Evolutionary conservation across 2,329 filamentous ascomycete species (phyloP).

Genomic region (Phaeosphaeriaceae sp.): DNA sequence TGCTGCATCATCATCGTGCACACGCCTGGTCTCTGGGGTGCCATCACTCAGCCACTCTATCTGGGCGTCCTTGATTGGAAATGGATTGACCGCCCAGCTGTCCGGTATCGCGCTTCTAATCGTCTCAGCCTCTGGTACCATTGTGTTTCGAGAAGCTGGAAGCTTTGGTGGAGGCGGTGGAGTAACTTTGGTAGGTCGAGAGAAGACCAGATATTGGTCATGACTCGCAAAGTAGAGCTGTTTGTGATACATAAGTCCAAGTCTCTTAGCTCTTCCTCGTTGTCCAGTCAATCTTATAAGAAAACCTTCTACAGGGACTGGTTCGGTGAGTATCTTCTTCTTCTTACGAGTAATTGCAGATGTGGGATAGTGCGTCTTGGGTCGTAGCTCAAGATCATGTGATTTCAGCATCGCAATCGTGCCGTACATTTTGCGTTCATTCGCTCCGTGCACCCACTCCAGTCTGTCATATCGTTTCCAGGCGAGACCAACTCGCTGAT

Average conservation of each 20-base stretch:
- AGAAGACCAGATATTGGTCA: slow-evolving; percentile 68
- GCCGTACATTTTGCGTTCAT: slow-evolving; percentile 73
- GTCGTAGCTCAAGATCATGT: slow-evolving; percentile 70
- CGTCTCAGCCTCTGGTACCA: slow-evolving; percentile 61
- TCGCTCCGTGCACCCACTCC: slow-evolving; percentile 70
- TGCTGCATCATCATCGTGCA: slow-evolving; percentile 64
- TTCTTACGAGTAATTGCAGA: slow-evolving; percentile 50
- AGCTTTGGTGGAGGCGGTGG: slow-evolving; percentile 65
- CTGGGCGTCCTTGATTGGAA: slow-evolving; percentile 59
- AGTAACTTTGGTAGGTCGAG: slow-evolving; percentile 62
- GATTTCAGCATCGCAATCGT: slow-evolving; percentile 70
- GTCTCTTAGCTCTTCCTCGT: slow-evolving; percentile 62
- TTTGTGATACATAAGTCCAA: slow-evolving; percentile 69
- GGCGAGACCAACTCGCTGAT: slow-evolving; percentile 67
- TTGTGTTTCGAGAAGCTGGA: slow-evolving; percentile 49
- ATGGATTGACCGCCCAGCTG: slow-evolving; percentile 68
- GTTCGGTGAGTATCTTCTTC: slow-evolving; percentile 59
- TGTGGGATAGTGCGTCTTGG: slow-evolving; percentile 69
- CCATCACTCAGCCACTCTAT: slow-evolving; percentile 63
- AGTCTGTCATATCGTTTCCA: slow-evolving; percentile 73
- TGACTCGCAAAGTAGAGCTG: slow-evolving; percentile 69
- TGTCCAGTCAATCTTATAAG: slow-evolving; percentile 69
- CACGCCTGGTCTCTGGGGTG: slow-evolving; percentile 51
- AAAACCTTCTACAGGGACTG: slow-evolving; percentile 69
- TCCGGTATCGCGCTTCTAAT: slow-evolving; percentile 65